Conservation (phyloP, 371 early-diverging fungal species). For the Mucor plumbeus region DNA sequence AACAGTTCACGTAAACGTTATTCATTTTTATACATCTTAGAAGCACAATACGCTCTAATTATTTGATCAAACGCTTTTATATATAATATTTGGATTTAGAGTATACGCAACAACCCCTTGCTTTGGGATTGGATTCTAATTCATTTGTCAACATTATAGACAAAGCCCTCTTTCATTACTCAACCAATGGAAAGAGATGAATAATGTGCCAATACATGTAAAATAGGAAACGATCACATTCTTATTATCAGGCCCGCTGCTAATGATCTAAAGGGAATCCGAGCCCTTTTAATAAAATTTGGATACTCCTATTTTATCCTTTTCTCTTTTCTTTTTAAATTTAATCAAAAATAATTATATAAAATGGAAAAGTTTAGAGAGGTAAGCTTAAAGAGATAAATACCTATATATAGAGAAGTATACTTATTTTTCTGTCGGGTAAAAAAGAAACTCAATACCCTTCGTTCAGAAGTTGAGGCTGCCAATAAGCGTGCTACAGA, state of each 20-base stretch:
- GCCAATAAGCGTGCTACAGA: slow-evolving; percentile 69
- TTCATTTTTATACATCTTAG: too few species aligned
- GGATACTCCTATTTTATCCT: slow-evolving; percentile 14
- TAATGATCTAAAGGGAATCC: too few species aligned
- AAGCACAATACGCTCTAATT: too few species aligned
- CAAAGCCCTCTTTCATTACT: not conserved
- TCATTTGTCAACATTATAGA: not conserved
- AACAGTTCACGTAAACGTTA: too few species aligned
- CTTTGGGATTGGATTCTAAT: not conserved
- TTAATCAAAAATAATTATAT: slow-evolving; percentile 12
- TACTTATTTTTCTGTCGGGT: not conserved
- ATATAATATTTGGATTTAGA: too few species aligned
- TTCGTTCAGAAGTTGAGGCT: slow-evolving; percentile 72
- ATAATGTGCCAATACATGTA: slow-evolving; percentile 16
- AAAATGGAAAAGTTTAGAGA: slow-evolving; percentile 45
- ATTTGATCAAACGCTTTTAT: too few species aligned
- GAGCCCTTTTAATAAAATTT: not conserved
- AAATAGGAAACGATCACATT: slow-evolving; percentile 30
- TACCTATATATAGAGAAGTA: not conserved
- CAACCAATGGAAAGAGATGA: slow-evolving; percentile 11
- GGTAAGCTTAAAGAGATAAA: slow-evolving; percentile 17
- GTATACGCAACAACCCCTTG: not conserved
- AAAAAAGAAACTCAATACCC: slow-evolving; percentile 67
- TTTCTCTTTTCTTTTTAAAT: slow-evolving; percentile 13
- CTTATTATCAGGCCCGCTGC: slow-evolving; percentile 21